These are phyloP conservation scores for Backusella psychrophila DNA, from an alignment of 192 early-diverging fungal species.

Conservation along the genomic window DNA sequence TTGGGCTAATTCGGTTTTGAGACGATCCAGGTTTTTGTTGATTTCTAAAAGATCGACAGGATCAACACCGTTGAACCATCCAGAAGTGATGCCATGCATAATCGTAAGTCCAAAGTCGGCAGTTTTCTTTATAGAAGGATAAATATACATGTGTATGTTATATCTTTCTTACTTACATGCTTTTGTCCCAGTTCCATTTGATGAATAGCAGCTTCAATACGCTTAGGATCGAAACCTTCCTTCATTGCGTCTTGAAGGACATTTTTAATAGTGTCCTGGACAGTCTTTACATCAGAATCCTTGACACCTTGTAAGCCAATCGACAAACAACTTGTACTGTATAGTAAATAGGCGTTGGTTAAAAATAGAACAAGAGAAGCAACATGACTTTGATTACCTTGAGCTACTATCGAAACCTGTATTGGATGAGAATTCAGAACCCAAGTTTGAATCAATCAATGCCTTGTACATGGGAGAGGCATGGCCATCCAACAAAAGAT, in stretches of 20 bases:
- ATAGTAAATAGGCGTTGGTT: background rate
- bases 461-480: slow-evolving; percentile 93
- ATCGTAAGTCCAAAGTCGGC: slow-evolving; percentile 84
- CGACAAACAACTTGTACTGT: slow-evolving; percentile 60
- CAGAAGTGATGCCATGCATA: slow-evolving; percentile 72
- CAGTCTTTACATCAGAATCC: slow-evolving; percentile 58
- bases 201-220: slow-evolving; percentile 84
- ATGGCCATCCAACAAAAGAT: slow-evolving; percentile 82
- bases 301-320: slow-evolving; percentile 90
- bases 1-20: slow-evolving; percentile 57
- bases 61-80: slow-evolving; percentile 88
- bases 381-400: slow-evolving; percentile 28
- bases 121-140: slow-evolving; percentile 57
- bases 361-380: background rate
- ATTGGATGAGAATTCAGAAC: slow-evolving; percentile 84
- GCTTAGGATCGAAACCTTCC: slow-evolving; percentile 76
- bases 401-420: slow-evolving; percentile 86
- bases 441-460: slow-evolving; percentile 87
- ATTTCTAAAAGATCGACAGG: slow-evolving; percentile 81
- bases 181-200: slow-evolving; percentile 87
- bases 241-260: slow-evolving; percentile 65
- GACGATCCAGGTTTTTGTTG: slow-evolving; percentile 68
- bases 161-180: slow-evolving; percentile 54
- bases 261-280: slow-evolving; percentile 67
- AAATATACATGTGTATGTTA: background rate